Percentiles rank a stretch among this genome's conserved stretches.
Evolutionary conservation across 805 yeast genomes (phyloP).

Genomic region (Cyberlindnera subsufficiens): DNA sequence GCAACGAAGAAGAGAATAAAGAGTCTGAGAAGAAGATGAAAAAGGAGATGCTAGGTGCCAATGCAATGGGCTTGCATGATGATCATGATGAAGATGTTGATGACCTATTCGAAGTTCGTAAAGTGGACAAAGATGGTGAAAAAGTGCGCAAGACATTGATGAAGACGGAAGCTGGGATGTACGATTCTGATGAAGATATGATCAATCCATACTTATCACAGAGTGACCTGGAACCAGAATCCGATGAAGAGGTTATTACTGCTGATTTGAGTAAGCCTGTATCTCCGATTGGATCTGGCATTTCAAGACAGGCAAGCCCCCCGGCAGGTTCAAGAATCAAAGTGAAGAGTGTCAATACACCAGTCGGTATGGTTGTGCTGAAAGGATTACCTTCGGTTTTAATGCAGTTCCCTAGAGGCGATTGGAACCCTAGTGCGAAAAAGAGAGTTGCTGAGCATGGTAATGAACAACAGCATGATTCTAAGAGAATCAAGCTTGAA

Average conservation of each 20-base stretch:
- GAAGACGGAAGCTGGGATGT: slow-evolving; percentile 70
- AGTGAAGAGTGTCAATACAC: slow-evolving; percentile 41
- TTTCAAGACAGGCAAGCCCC: slow-evolving; percentile 13
- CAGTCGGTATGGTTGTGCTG: slow-evolving; percentile 52
- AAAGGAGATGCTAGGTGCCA: slow-evolving; percentile 78
- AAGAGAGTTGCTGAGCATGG: slow-evolving; percentile 26
- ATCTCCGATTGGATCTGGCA: slow-evolving; percentile 16
- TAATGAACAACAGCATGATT: slow-evolving; percentile 21
- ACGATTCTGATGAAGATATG: slow-evolving; percentile 75
- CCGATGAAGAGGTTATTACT: slow-evolving; percentile 37
- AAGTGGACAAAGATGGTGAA: slow-evolving; percentile 87
- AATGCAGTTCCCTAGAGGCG: slow-evolving; percentile 66
- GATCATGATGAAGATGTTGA: slow-evolving; percentile 57
- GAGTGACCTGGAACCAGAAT: slow-evolving; percentile 53
- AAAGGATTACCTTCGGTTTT: slow-evolving; percentile 60
- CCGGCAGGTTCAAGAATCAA: slow-evolving; percentile 26
- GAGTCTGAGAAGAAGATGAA: slow-evolving; percentile 81
- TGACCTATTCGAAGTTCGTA: slow-evolving; percentile 68
- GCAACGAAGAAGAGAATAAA: slow-evolving; percentile 90
- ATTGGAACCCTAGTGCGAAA: slow-evolving; percentile 69
- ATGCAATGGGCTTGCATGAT: slow-evolving; percentile 59
- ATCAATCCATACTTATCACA: slow-evolving; percentile 77
- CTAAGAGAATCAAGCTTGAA: slow-evolving; percentile 37
- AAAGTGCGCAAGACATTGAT: slow-evolving; percentile 77
- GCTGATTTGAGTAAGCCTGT: slow-evolving; percentile 27